A percentile compares a stretch with the other conserved stretches of the same genome.
These are phyloP conservation scores for Trichosanthes cucumerina DNA, from an alignment of 306 rosid species.

Conservation along the genomic window DNA sequence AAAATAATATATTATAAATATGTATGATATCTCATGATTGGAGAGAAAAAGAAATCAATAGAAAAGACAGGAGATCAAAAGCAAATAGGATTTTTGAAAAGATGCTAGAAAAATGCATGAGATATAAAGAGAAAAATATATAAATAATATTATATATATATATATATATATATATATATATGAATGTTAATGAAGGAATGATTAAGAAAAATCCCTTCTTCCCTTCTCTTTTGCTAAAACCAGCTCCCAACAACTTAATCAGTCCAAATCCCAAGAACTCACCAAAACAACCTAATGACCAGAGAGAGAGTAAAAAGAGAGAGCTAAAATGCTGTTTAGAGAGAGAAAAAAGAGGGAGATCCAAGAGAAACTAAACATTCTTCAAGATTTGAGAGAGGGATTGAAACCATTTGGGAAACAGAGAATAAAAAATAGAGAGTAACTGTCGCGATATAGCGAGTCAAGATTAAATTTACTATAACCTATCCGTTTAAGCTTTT, in stretches of 20 bases:
- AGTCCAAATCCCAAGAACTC: not conserved
- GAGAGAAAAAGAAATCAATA: not conserved
- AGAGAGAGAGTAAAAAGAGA: not conserved
- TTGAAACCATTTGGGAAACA: not conserved
- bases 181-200: not conserved
- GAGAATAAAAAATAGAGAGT: not conserved
- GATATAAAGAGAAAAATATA: not conserved
- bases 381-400: constrained; percentile 22
- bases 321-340: not conserved
- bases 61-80: not conserved
- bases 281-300: not conserved
- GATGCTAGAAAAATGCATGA: not conserved
- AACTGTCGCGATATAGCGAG: too few species aligned
- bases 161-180: not conserved
- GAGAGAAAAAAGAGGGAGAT: not conserved
- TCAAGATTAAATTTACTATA: not conserved
- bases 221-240: not conserved
- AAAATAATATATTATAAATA: not conserved
- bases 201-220: not conserved
- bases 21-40: not conserved
- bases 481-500: not conserved
- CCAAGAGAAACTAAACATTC: constrained; percentile 4
- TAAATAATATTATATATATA: not conserved
- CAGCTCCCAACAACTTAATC: not conserved
- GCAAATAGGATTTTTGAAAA: not conserved